Conservation (phyloP, 2,329 filamentous ascomycete species). For the Botrytis byssoidea region DNA sequence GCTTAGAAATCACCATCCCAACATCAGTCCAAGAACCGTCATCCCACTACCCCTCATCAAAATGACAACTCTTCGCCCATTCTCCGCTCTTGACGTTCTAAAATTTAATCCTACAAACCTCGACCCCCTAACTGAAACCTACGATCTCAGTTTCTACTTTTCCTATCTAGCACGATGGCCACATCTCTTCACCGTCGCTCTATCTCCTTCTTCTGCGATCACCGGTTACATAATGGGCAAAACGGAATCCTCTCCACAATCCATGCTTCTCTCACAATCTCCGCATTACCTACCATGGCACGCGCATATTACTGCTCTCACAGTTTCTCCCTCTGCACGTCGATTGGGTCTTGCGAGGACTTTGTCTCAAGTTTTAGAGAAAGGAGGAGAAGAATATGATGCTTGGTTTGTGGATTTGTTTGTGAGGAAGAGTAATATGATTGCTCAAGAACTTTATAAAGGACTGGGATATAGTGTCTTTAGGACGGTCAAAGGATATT, state of each 20-base stretch:
- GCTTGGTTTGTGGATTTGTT: slow-evolving; percentile 97
- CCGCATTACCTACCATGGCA: slow-evolving; percentile 98
- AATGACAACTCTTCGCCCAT: slow-evolving; percentile 85
- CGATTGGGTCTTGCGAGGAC: slow-evolving; percentile 83
- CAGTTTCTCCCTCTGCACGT: slow-evolving; percentile 82
- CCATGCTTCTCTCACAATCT: slow-evolving; percentile 69
- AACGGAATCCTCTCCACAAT: slow-evolving; percentile 79
- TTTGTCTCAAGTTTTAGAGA: slow-evolving; percentile 77
- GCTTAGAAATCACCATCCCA: background rate
- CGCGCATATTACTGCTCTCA: slow-evolving; percentile 94
- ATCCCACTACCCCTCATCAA: slow-evolving; percentile 13
- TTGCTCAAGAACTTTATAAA: slow-evolving; percentile 85
- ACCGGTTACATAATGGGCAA: slow-evolving; percentile 99
- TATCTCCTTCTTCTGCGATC: slow-evolving; percentile 82
- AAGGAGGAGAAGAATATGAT: slow-evolving; percentile 75
- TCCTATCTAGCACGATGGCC: slow-evolving; percentile 97
- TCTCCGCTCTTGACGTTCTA: slow-evolving; percentile 80
- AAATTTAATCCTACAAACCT: slow-evolving; percentile 93
- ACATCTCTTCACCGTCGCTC: slow-evolving; percentile 86
- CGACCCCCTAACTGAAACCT: slow-evolving; percentile 96
- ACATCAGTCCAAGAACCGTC: background rate
- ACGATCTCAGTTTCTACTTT: slow-evolving; percentile 92
- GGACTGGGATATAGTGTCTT: slow-evolving; percentile 91
- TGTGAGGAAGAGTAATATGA: slow-evolving; percentile 82
- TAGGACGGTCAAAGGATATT: slow-evolving; percentile 86